phyloP scores from a whole-genome alignment of 208 protist genomes.

The Trypanosoma melophagium region DNA sequence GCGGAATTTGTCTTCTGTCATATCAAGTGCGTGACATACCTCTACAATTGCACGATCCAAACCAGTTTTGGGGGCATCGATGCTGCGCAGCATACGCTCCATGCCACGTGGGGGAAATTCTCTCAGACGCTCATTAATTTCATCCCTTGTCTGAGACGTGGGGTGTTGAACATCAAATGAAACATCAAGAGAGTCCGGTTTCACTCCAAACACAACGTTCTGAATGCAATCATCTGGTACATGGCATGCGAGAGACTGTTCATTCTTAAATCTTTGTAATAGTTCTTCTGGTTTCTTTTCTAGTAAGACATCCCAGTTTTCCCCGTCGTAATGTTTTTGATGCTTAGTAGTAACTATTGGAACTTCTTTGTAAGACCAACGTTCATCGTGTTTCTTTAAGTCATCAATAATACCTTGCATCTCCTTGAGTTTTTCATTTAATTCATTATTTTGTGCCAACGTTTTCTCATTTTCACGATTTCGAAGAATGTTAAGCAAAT shows the following conservation, averaged over 20 bases:
- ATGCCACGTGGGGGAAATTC: constrained; percentile 43
- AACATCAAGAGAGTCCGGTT: constrained; percentile 19
- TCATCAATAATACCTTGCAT: constrained; percentile 38
- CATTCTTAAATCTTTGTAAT: constrained; percentile 33
- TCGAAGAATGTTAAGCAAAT: constrained; percentile 29
- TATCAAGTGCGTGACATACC: constrained; percentile 41
- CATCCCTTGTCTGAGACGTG: constrained; percentile 18
- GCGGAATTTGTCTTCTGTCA: constrained; percentile 37
- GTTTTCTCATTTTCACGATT: not conserved
- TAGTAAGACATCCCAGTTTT: constrained; percentile 35
- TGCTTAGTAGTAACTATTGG: constrained; percentile 36
- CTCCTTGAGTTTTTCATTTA: constrained; percentile 23
- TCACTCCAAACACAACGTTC: constrained; percentile 29
- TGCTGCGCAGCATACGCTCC: constrained; percentile 33
- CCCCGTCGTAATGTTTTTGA: constrained; percentile 31
- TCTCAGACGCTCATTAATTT: constrained; percentile 32
- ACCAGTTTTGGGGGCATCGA: constrained; percentile 38
- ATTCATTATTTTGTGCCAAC: constrained; percentile 2
- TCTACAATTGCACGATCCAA: constrained; percentile 48
- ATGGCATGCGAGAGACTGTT: constrained; percentile 40
- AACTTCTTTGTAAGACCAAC: constrained; percentile 31
- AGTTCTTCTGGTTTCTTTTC: constrained; percentile 43
- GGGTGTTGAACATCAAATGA: constrained; percentile 47
- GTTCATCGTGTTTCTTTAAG: constrained; percentile 38
- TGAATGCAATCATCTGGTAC: constrained; percentile 35